Conservation (phyloP, 1,284 basidiomycete species). For the Mycosarcoma maydis region DNA sequence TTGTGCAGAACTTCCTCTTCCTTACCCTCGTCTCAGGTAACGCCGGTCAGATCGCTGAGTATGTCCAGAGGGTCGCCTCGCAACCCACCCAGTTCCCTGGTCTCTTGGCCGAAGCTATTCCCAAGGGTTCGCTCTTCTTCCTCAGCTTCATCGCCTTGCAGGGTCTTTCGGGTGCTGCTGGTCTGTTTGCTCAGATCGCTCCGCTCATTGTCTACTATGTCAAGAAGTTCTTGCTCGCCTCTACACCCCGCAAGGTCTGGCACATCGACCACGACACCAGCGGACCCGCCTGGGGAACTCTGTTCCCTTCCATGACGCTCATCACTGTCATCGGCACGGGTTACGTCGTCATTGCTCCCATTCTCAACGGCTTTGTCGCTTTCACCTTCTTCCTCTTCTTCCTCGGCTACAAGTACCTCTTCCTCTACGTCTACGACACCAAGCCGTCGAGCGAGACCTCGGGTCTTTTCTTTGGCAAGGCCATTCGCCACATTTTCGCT, state of each 20-base stretch:
- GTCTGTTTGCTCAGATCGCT: constrained; percentile 82
- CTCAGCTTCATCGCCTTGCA: constrained; percentile 76
- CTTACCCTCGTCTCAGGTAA: constrained; percentile 60
- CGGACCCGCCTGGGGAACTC: constrained; percentile 82
- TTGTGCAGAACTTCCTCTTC: constrained; percentile 66
- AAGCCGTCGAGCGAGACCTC: constrained; percentile 82
- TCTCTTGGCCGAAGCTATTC: constrained; percentile 73
- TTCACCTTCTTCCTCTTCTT: constrained; percentile 86
- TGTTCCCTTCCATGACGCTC: constrained; percentile 68
- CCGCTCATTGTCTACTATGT: constrained; percentile 83
- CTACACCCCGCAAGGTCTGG: constrained; percentile 87
- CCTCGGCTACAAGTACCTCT: constrained; percentile 72
- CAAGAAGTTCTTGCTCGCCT: constrained; percentile 82
- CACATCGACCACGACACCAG: constrained; percentile 77
- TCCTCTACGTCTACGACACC: constrained; percentile 74
- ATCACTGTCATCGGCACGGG: constrained; percentile 60
- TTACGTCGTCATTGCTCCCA: constrained; percentile 90
- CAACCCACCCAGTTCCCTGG: constrained; percentile 51
- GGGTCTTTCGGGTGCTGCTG: constrained; percentile 71
- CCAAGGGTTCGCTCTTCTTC: constrained; percentile 90
- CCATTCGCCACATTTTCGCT: constrained; percentile 91
- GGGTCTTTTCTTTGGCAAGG: constrained; percentile 93
- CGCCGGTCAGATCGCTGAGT: constrained; percentile 45
- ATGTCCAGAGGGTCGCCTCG: constrained; percentile 32
- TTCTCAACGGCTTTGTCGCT: constrained; percentile 90